Conservation (phyloP, 192 early-diverging fungal genomes). For the Coemansia reversa region DNA sequence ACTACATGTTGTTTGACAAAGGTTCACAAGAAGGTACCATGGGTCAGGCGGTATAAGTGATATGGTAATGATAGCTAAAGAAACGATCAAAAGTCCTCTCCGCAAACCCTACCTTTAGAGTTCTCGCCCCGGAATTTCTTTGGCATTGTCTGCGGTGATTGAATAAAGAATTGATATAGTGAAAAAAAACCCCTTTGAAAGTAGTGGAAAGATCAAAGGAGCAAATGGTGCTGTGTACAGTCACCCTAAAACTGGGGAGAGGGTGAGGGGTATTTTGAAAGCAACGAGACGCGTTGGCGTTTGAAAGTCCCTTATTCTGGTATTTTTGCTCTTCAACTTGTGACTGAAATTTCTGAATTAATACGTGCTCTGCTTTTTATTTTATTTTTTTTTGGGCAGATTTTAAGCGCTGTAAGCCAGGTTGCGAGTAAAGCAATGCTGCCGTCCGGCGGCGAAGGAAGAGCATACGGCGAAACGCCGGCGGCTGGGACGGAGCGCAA, state of each 20-base stretch:
- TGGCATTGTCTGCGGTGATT: conserved; percentile 31
- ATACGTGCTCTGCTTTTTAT: not conserved
- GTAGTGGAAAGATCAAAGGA: not conserved
- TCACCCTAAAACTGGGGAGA: not conserved
- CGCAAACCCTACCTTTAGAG: conserved; percentile 45
- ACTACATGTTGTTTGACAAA: conserved; percentile 30
- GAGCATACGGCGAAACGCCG: conserved; percentile 14
- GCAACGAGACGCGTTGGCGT: not conserved
- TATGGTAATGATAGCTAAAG: not conserved
- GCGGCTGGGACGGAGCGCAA: conserved; percentile 4
- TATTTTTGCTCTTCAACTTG: not conserved
- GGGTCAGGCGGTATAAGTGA: not conserved
- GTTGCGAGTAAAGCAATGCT: conserved; percentile 10
- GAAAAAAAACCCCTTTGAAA: not conserved
- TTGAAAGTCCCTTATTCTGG: not conserved
- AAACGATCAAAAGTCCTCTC: not conserved
- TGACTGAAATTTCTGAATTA: not conserved
- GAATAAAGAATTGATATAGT: not conserved
- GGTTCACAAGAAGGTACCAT: not conserved
- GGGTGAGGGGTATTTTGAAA: not conserved
- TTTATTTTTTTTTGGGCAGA: too few species aligned
- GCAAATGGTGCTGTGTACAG: not conserved
- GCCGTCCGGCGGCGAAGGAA: conserved; percentile 13
- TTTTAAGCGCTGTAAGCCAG: not conserved
- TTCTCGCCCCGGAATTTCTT: conserved; percentile 61